phyloP scores from a whole-genome alignment of 2,329 filamentous ascomycete species.

The Emergomyces africanus region DNA sequence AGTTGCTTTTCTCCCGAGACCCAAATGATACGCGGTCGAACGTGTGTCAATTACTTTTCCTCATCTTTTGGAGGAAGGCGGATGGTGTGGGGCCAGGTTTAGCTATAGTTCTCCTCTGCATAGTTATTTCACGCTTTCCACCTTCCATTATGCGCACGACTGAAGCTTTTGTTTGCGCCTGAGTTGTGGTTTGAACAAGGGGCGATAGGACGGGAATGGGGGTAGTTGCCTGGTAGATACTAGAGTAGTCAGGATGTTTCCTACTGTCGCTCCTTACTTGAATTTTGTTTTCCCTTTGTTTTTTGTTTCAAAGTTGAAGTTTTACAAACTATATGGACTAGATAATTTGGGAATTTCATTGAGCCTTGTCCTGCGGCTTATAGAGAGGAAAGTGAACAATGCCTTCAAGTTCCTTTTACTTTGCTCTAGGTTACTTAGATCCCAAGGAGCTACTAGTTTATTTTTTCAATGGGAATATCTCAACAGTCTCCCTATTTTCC shows the following conservation, averaged over 20 bases:
- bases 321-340: neutral
- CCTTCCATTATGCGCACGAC: neutral
- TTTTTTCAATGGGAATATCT: neutral
- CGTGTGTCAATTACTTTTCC: neutral
- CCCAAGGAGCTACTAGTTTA: neutral
- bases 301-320: neutral
- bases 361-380: neutral
- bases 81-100: too few relatives aligned
- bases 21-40: neutral
- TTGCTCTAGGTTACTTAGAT: neutral
- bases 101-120: neutral
- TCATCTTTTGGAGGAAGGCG: neutral
- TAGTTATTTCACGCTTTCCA: neutral
- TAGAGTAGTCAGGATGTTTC: neutral
- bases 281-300: neutral
- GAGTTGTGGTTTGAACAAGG: neutral
- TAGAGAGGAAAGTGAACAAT: neutral
- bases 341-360: neutral
- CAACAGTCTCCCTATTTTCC: neutral
- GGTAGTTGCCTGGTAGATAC: neutral
- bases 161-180: neutral
- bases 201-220: neutral
- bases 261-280: conserved; percentile 7
- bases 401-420: neutral
- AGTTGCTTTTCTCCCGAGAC: neutral